Percentiles rank a stretch among this genome's conserved stretches.
phyloP scores from a whole-genome alignment of 257 asterid species.

The Cruciata laevipes region DNA sequence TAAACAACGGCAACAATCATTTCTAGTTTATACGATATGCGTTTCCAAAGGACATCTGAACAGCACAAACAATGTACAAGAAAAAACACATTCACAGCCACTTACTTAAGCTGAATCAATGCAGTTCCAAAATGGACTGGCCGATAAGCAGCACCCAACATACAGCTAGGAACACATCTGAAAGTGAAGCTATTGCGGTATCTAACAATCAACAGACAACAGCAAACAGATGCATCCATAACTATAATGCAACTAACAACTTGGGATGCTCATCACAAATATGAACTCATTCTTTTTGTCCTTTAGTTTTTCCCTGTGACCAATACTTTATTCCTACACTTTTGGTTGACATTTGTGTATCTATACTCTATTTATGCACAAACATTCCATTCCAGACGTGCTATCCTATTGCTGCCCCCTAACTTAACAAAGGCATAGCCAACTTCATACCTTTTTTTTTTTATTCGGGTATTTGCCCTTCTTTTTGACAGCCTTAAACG shows the following conservation, averaged over 20 bases:
- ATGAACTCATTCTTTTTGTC: background rate
- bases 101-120: too few species aligned
- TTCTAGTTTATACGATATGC: too few species aligned
- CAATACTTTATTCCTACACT: slow-evolving; percentile 17
- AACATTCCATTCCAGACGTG: slow-evolving; percentile 14
- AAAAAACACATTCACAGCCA: too few species aligned
- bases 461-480: background rate
- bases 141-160: too few species aligned
- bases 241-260: slow-evolving; percentile 24
- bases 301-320: slow-evolving; percentile 3
- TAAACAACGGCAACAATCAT: too few species aligned
- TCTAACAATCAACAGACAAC: slow-evolving; percentile 19
- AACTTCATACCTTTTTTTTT: background rate
- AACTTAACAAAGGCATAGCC: background rate
- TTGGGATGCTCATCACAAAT: slow-evolving; percentile 5
- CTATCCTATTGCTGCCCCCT: slow-evolving; percentile 9
- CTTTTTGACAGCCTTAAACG: background rate
- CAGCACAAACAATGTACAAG: too few species aligned
- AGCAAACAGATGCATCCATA: slow-evolving; percentile 10
- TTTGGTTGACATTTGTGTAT: background rate
- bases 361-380: too few species aligned
- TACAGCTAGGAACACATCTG: slow-evolving; percentile 11
- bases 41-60: too few species aligned
- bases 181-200: slow-evolving; percentile 26
- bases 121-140: background rate